Conservation (phyloP, 768 basidiomycete genomes). For the Phaeotremella fagi region DNA sequence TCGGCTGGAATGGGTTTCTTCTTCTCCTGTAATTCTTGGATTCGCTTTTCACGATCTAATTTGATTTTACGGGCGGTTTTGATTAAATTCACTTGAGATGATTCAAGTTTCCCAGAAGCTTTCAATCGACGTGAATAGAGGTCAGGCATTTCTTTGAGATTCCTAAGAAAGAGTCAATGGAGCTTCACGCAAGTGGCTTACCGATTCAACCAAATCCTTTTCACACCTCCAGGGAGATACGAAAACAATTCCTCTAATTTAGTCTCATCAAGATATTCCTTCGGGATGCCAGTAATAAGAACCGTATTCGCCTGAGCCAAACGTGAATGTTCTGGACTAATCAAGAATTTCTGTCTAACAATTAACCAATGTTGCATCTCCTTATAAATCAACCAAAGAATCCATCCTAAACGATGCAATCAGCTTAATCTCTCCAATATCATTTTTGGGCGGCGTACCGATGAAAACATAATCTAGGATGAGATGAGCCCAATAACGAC, state of each 20-base stretch:
- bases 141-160: constrained; percentile 81
- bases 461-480: constrained; percentile 73
- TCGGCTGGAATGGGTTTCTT: constrained; percentile 29
- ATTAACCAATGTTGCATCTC: constrained; percentile 79
- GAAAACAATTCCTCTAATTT: constrained; percentile 66
- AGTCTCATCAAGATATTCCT: constrained; percentile 65
- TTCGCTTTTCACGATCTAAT: constrained; percentile 53
- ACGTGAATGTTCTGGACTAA: constrained; percentile 65
- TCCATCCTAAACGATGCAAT: constrained; percentile 60
- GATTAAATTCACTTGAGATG: constrained; percentile 73
- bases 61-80: constrained; percentile 70
- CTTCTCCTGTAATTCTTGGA: constrained; percentile 52
- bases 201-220: constrained; percentile 88
- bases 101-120: constrained; percentile 75
- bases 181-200: constrained; percentile 37
- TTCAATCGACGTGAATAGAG: constrained; percentile 69
- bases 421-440: background rate
- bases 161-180: constrained; percentile 50
- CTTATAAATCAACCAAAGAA: constrained; percentile 69
- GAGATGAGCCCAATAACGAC: constrained; percentile 72
- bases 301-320: constrained; percentile 85
- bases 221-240: constrained; percentile 84
- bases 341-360: constrained; percentile 75
- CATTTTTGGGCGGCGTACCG: constrained; percentile 52
- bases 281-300: constrained; percentile 82